Conservation (phyloP, 495 filamentous ascomycete species). For the Aspergillus sclerotiicarbonarius region DNA sequence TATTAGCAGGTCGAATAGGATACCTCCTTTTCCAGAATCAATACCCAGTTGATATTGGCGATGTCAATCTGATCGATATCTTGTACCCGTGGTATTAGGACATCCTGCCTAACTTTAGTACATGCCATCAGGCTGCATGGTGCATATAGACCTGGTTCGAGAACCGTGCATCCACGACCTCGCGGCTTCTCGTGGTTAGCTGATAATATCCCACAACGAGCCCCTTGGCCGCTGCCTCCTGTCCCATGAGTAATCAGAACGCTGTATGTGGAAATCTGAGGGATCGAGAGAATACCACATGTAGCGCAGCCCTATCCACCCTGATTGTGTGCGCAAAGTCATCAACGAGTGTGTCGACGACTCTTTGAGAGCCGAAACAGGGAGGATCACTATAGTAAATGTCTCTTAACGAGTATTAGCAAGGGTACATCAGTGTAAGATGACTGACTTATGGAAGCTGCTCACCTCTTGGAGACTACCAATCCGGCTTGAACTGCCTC, state of each 20-base stretch:
- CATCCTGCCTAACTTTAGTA: slow-evolving; percentile 47
- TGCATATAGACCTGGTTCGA: slow-evolving; percentile 13
- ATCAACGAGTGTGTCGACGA: slow-evolving; percentile 78
- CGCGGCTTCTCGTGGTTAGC: slow-evolving; percentile 28
- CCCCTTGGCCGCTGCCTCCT: slow-evolving; percentile 67
- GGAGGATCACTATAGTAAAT: slow-evolving; percentile 86
- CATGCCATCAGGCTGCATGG: too few relatives aligned
- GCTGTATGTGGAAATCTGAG: background rate
- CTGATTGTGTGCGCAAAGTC: slow-evolving; percentile 74
- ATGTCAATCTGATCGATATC: slow-evolving; percentile 56
- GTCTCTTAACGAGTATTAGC: slow-evolving; percentile 53
- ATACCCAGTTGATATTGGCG: slow-evolving; percentile 60
- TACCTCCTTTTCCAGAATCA: slow-evolving; percentile 93
- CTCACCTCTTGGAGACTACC: slow-evolving; percentile 76
- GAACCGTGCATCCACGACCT: slow-evolving; percentile 24
- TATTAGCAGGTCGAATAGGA: background rate
- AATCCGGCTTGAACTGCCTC: slow-evolving; percentile 60
- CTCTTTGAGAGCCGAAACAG: slow-evolving; percentile 71
- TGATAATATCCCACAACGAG: slow-evolving; percentile 57
- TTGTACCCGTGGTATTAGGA: slow-evolving; percentile 60
- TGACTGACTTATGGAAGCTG: background rate
- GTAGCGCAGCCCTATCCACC: slow-evolving; percentile 35
- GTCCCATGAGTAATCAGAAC: slow-evolving; percentile 28
- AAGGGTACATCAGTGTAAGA: background rate
- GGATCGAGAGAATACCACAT: slow-evolving; percentile 42